phyloP scores from a whole-genome alignment of 768 basidiomycete genomes.

The Tulasnella sp. region DNA sequence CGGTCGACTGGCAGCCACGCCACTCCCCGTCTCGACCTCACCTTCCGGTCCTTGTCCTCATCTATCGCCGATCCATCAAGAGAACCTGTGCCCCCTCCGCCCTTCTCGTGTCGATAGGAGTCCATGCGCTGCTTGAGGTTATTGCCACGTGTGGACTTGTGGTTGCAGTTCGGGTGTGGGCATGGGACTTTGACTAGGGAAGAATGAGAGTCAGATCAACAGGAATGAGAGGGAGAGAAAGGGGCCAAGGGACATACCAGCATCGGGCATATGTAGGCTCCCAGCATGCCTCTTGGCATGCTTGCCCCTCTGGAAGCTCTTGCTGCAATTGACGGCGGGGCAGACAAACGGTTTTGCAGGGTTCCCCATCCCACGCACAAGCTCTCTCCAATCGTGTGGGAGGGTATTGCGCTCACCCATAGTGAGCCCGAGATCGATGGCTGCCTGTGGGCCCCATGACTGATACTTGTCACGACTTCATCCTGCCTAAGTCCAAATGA shows the following conservation, averaged over 20 bases:
- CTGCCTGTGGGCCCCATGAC: too few relatives aligned
- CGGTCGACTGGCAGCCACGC: too few relatives aligned
- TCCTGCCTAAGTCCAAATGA: too few relatives aligned
- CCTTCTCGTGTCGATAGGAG: slow-evolving; percentile 6
- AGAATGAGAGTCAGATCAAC: background rate
- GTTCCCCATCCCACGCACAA: slow-evolving; percentile 7
- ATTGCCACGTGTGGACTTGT: slow-evolving; percentile 12
- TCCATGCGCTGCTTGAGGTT: slow-evolving; percentile 13
- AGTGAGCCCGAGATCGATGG: too few relatives aligned
- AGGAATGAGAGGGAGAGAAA: background rate
- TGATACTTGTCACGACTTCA: too few relatives aligned
- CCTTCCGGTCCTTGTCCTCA: too few relatives aligned
- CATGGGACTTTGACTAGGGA: slow-evolving; percentile 8
- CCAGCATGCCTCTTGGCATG: slow-evolving; percentile 12
- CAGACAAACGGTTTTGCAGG: slow-evolving; percentile 6
- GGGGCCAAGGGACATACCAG: background rate
- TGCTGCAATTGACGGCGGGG: slow-evolving; percentile 10
- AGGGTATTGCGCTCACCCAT: background rate
- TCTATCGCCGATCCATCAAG: too few relatives aligned
- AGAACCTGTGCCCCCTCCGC: too few relatives aligned
- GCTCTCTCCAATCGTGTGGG: slow-evolving; percentile 7
- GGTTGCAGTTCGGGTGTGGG: slow-evolving; percentile 5
- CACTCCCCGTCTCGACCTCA: too few relatives aligned
- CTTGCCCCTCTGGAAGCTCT: slow-evolving; percentile 12
- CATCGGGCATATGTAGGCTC: slow-evolving; percentile 11